These are phyloP conservation scores for Metschnikowia sp. DNA, from an alignment of 805 yeast genomes.

Conservation along the genomic window DNA sequence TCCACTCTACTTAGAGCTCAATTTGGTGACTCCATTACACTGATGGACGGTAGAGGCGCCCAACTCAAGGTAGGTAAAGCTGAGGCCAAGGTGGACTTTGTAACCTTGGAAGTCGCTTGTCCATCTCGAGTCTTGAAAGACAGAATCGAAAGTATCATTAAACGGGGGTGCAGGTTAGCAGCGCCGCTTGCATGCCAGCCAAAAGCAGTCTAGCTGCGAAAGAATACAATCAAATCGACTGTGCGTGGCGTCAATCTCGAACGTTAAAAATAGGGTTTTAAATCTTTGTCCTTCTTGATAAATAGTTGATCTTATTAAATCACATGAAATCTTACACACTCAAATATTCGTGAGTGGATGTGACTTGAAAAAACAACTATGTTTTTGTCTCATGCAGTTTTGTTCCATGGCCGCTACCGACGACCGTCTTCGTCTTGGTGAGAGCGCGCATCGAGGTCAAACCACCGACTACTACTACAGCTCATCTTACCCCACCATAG, in stretches of 20 bases:
- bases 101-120: constrained; percentile 64
- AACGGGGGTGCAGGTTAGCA: constrained; percentile 73
- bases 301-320: too few relatives aligned
- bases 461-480: neutral
- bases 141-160: constrained; percentile 76
- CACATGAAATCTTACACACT: too few relatives aligned
- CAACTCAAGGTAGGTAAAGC: constrained; percentile 68
- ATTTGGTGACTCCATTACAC: constrained; percentile 71
- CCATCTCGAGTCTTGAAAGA: constrained; percentile 72
- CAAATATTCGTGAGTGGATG: too few relatives aligned
- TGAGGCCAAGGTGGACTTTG: constrained; percentile 66
- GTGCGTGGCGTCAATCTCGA: too few relatives aligned
- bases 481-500: neutral
- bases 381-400: too few relatives aligned
- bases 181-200: constrained; percentile 68
- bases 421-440: too few relatives aligned
- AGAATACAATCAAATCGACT: too few relatives aligned
- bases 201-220: constrained; percentile 11
- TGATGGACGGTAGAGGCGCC: constrained; percentile 46
- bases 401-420: too few relatives aligned
- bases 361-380: too few relatives aligned
- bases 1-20: constrained; percentile 70
- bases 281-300: too few relatives aligned
- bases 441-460: too few relatives aligned
- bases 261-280: too few relatives aligned